These are phyloP conservation scores for Quercus cerris DNA, from an alignment of 306 rosid genomes.

Conservation along the genomic window DNA sequence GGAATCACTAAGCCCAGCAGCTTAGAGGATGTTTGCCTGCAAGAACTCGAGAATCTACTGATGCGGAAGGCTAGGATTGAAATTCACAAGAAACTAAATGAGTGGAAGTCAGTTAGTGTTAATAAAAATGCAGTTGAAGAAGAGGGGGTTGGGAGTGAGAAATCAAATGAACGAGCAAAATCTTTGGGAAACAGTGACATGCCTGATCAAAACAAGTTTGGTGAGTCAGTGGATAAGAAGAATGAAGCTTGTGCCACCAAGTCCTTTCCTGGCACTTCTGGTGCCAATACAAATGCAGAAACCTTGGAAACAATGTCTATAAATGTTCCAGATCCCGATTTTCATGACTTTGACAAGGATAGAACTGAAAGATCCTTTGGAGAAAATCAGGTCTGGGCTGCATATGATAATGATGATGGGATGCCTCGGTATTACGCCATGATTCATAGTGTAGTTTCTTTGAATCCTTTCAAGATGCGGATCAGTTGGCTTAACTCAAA, in stretches of 20 bases:
- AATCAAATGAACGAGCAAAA: constrained; percentile 21
- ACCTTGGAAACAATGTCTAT: constrained; percentile 35
- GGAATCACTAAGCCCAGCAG: constrained; percentile 27
- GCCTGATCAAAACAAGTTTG: background rate
- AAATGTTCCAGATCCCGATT: constrained; percentile 80
- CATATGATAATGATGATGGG: constrained; percentile 69
- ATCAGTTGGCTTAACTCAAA: constrained; percentile 75
- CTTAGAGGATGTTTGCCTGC: constrained; percentile 33
- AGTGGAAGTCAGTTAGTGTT: constrained; percentile 20
- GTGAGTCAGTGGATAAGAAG: constrained; percentile 7
- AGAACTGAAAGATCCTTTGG: constrained; percentile 64
- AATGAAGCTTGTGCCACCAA: constrained; percentile 15
- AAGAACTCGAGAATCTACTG: constrained; percentile 45
- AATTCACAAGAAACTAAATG: constrained; percentile 46
- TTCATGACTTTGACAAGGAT: constrained; percentile 73
- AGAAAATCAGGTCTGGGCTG: constrained; percentile 83
- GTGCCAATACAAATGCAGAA: constrained; percentile 11
- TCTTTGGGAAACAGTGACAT: constrained; percentile 11
- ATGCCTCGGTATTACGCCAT: constrained; percentile 90
- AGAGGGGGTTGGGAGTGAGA: constrained; percentile 10
- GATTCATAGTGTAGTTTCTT: constrained; percentile 53
- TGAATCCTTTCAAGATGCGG: constrained; percentile 60
- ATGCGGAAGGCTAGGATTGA: constrained; percentile 65
- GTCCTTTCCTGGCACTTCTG: constrained; percentile 14
- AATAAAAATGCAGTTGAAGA: constrained; percentile 15